Evolutionary conservation across 2,329 filamentous ascomycete species (phyloP).

Genomic region (Hymenoscyphus repandus): DNA sequence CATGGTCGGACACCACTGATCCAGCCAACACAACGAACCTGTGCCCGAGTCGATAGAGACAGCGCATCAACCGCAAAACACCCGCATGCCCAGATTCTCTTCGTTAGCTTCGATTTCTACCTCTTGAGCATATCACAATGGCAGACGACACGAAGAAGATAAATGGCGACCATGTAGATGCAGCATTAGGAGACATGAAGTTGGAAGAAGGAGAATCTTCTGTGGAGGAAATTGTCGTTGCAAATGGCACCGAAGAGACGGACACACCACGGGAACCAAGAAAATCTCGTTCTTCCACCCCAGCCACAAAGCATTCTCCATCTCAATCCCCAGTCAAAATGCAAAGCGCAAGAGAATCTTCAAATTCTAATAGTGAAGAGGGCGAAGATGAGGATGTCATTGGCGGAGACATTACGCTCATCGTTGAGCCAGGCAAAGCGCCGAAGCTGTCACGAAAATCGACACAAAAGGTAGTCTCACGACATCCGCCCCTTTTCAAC

Average conservation of each 20-base stretch:
- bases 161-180: constrained; percentile 27
- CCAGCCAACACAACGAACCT: not conserved
- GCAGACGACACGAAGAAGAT: constrained; percentile 25
- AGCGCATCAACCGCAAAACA: not conserved
- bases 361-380: constrained; percentile 31
- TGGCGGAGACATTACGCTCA: constrained; percentile 56
- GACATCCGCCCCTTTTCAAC: constrained; percentile 61
- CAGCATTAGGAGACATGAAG: constrained; percentile 31
- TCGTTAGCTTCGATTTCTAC: not conserved
- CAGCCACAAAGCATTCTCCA: constrained; percentile 19
- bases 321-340: constrained; percentile 25
- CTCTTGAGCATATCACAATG: constrained; percentile 20
- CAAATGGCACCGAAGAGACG: constrained; percentile 22
- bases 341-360: constrained; percentile 21
- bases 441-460: constrained; percentile 69
- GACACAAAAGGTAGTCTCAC: constrained; percentile 62
- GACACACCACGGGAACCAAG: constrained; percentile 15
- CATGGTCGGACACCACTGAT: too few relatives aligned
- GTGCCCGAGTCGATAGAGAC: not conserved
- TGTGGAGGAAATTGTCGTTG: constrained; percentile 10
- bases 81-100: too few relatives aligned
- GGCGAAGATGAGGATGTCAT: constrained; percentile 46
- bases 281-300: constrained; percentile 24
- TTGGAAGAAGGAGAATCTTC: constrained; percentile 23
- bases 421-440: constrained; percentile 58